Evolutionary conservation across 164 flowering plant species (phyloP).

Genomic region (Berberis vulgaris): DNA sequence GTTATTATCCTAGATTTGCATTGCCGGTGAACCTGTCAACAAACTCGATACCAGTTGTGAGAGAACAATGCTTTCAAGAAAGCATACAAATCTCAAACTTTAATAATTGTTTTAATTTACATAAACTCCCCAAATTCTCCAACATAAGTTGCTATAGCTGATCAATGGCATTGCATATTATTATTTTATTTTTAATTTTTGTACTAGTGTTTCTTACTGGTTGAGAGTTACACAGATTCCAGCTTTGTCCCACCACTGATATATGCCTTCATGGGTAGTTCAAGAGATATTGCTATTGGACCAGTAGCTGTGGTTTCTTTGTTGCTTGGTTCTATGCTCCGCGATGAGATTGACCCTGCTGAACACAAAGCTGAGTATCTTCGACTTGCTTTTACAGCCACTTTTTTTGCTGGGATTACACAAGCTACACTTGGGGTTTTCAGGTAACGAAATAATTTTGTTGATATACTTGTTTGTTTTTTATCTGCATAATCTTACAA

Average conservation of each 20-base stretch:
- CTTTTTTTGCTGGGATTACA: constrained; percentile 88
- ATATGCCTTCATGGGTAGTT: constrained; percentile 96
- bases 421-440: constrained; percentile 79
- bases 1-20: too few relatives aligned
- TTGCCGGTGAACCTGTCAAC: too few relatives aligned
- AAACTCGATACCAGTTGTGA: too few relatives aligned
- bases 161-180: not conserved
- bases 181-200: not conserved
- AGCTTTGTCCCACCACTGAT: constrained; percentile 95
- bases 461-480: not conserved
- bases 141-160: constrained; percentile 39
- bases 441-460: constrained; percentile 33
- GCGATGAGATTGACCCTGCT: constrained; percentile 51
- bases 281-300: constrained; percentile 95
- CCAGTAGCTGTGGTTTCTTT: constrained; percentile 97
- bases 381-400: constrained; percentile 87
- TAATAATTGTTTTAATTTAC: too few relatives aligned
- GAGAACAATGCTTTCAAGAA: too few relatives aligned
- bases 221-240: constrained; percentile 39
- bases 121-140: constrained; percentile 40
- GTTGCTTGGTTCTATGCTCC: constrained; percentile 67
- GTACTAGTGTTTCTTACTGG: not conserved
- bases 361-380: constrained; percentile 40
- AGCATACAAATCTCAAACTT: too few relatives aligned
- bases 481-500: not conserved